Evolutionary conservation across 371 early-diverging fungal genomes (phyloP), one percentile per base, ranked within the genome.

Genomic region (Dichotomocladium elegans): DNA sequence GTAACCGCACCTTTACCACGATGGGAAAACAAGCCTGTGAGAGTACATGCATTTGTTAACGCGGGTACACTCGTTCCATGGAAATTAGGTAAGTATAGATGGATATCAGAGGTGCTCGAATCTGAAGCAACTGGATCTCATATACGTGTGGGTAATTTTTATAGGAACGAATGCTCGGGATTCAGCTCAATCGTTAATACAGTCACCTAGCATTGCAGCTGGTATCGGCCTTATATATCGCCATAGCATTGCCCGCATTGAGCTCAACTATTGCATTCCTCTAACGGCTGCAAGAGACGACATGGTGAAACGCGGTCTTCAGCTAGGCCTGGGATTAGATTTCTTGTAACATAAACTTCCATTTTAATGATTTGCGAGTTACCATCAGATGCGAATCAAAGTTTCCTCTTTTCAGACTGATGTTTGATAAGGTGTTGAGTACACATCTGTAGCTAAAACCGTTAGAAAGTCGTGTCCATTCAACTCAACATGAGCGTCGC

Each of bases 181-280:
- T 45, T 70, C 68, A 15, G 49, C 61, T 3, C 60, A 64, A 35
- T 68, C 66, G 14, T 51, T 82, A 42, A 64, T 57, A 25, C 62
- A 68, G 51, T 72, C 73, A 12, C 93, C 93, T 4, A 86, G 89
- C 25, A 66, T 78, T 6, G 69, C 91, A 1, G 79, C 74, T 3
- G 92, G 93, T 21, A 56, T 86, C 10, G 98, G 98, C 42, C 72
- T 97, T n/a, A 86, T 89, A 11, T 90, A 88, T 47, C 85, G 87
- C 40, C 92, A 94, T 61, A 87, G 88, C 52, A 81, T 90, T 50
- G 83, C 92, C 40, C 82, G 94, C 15, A 77, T 92, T 4, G 98
- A 97, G 71, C 64, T 95, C 35, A 96, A 96, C 62, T 93, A 88
- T 58, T 88, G 92, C 59, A 48, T 96, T 29, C 97, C 97, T 4